phyloP scores from a whole-genome alignment of 352 stramenopile genomes.

The Phytopythium oedochilum region DNA sequence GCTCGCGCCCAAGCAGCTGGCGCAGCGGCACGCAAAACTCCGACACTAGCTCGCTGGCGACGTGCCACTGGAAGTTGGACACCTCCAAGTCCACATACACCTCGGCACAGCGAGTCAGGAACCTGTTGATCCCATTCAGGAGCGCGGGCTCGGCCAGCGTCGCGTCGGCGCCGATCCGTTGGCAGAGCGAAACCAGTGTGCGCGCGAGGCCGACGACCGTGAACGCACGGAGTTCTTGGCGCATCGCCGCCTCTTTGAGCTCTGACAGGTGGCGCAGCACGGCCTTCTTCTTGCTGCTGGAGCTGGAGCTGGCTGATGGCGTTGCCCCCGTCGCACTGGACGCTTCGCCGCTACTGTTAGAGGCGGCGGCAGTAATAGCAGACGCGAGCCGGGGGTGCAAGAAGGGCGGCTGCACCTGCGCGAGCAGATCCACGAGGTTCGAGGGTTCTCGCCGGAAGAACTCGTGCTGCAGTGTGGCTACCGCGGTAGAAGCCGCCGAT shows the following conservation, averaged over 20 bases:
- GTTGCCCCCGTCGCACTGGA: not conserved
- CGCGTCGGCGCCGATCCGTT: conserved; percentile 49
- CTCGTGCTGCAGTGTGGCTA: conserved; percentile 31
- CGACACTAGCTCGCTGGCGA: conserved; percentile 67
- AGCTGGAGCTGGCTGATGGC: not conserved
- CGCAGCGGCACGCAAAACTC: conserved; percentile 64
- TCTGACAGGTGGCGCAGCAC: conserved; percentile 38
- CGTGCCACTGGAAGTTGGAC: conserved; percentile 73
- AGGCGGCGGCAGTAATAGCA: conserved; percentile 40
- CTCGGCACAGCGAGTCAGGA: conserved; percentile 57
- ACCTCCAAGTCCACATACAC: conserved; percentile 75
- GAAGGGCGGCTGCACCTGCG: conserved; percentile 55
- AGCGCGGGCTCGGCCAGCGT: conserved; percentile 30
- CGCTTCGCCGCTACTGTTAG: not conserved
- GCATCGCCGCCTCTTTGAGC: conserved; percentile 44
- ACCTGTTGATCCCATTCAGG: conserved; percentile 47
- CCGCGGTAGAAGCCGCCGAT: not conserved
- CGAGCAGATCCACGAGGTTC: conserved; percentile 48
- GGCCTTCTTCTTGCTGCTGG: conserved; percentile 22
- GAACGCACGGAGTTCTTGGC: conserved; percentile 54
- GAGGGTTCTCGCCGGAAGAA: conserved; percentile 35
- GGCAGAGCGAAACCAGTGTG: conserved; percentile 54
- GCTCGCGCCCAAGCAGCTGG: conserved; percentile 39
- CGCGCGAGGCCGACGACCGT: conserved; percentile 55
- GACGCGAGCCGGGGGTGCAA: conserved; percentile 53